phyloP scores from a whole-genome alignment of 2,329 filamentous ascomycete genomes.

The Immersiporthe knoxdaviesiana region DNA sequence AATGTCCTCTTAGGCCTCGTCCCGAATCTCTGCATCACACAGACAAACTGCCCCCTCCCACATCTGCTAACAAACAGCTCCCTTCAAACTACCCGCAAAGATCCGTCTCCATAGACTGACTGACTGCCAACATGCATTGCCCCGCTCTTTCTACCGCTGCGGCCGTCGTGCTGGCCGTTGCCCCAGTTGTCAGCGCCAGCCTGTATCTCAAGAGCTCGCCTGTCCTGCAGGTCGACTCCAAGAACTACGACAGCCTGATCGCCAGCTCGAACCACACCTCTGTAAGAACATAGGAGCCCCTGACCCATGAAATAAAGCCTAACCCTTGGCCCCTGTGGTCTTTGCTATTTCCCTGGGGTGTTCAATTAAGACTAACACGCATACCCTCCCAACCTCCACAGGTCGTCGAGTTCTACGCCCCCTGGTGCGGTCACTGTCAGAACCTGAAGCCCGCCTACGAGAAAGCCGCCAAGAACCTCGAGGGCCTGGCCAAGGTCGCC shows the following conservation, averaged over 20 bases:
- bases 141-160: constrained; percentile 58
- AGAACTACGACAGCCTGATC: constrained; percentile 81
- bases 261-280: constrained; percentile 89
- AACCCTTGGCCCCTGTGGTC: neutral
- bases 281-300: constrained; percentile 55
- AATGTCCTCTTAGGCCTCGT: constrained; percentile 10
- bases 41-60: neutral
- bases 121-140: constrained; percentile 53
- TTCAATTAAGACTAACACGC: constrained; percentile 18
- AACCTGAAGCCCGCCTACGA: constrained; percentile 95
- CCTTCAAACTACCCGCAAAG: neutral
- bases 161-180: constrained; percentile 65
- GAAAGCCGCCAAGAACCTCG: constrained; percentile 85
- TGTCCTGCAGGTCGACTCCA: constrained; percentile 79
- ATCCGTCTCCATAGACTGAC: constrained; percentile 10
- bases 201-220: constrained; percentile 87
- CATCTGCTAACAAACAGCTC: neutral
- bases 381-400: constrained; percentile 35
- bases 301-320: no score
- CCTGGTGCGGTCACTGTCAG: constrained; percentile 97
- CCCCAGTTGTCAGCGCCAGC: constrained; percentile 65
- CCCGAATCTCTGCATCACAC: neutral
- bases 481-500: constrained; percentile 92
- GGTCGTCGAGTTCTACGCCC: constrained; percentile 87
- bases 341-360: no score